Evolutionary conservation across 2,329 filamentous ascomycete genomes (phyloP), one percentile per base, ranked within the genome.

Genomic region (Alternaria rosae): DNA sequence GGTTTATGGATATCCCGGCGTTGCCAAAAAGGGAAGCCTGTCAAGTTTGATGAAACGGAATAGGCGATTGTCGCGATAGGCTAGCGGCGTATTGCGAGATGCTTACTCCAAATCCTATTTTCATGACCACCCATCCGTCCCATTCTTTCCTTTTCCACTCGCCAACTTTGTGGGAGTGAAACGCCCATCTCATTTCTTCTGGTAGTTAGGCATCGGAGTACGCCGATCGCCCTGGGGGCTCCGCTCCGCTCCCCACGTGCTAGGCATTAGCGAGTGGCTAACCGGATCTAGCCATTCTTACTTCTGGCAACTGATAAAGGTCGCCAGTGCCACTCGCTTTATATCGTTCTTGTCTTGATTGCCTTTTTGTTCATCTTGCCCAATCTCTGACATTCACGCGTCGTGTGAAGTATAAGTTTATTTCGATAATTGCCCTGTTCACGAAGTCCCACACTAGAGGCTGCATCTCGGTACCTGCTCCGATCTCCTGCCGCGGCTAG

Each of bases 1-100:
- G 64, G 65, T 70, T 38, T 65, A 71, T 56, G 65, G 59, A 67
- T 65, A 67, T 65, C 66, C 63, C 62, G 61, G 62, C 62, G 62
- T 62, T 62, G 60, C 52, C 50, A 51, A 61, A 65, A 70, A 56
- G 53, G 17, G 35, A 63, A 57, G 53, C 41, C 42, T 51, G 28
- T 45, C 30, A 41, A 15, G 26, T 35, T 56, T 51, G 58, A 52
- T 41, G 54, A 20, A 41, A 54, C 28, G 54, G n/a, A 41, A 54
- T 23, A 32, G 43, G 10, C 30, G 32, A 26, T 38, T 45, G 57
- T 44, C 50, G 52, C 43, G 30, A 57, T 63, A 66, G 59, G 61
- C 64, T 60, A 57, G 52, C 61, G 59, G 59, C 59, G 61, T 62
- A 57, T 52, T 65, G 59, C 65, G 52, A 48, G 53, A 51, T 51